Conservation (phyloP, 2,329 filamentous ascomycete species). For the Fonsecaea nubica region DNA sequence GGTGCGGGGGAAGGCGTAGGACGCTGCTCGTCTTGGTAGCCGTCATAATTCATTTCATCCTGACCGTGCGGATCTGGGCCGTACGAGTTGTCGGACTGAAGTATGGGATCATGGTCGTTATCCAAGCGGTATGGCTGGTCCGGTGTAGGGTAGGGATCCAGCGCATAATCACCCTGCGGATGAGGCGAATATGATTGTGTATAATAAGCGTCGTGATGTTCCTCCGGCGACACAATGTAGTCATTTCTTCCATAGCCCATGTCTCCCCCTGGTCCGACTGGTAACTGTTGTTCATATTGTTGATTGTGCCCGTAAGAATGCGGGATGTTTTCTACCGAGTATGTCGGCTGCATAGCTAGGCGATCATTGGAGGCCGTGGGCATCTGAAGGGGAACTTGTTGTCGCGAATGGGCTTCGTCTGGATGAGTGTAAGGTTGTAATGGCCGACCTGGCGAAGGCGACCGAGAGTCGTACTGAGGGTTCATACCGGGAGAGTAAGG, state of each 20-base stretch:
- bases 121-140: conserved; percentile 70
- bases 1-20: conserved; percentile 60
- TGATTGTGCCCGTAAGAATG: conserved; percentile 69
- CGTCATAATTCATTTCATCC: conserved; percentile 46
- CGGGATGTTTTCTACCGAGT: conserved; percentile 72
- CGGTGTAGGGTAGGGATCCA: conserved; percentile 60
- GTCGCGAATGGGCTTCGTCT: conserved; percentile 58
- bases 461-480: conserved; percentile 63
- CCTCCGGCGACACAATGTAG: conserved; percentile 79
- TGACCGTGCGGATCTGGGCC: conserved; percentile 63
- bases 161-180: conserved; percentile 63
- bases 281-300: conserved; percentile 57
- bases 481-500: conserved; percentile 56
- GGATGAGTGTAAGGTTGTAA: conserved; percentile 81
- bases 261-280: conserved; percentile 38
- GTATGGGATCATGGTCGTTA: conserved; percentile 76
- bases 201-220: conserved; percentile 87
- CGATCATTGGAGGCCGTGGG: conserved; percentile 73
- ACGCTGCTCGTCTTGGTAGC: conserved; percentile 46
- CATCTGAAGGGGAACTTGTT: conserved; percentile 67
- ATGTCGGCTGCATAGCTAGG: conserved; percentile 82
- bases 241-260: conserved; percentile 62
- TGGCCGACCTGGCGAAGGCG: conserved; percentile 79
- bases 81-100: conserved; percentile 67
- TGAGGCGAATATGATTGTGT: conserved; percentile 80